Evolutionary conservation across 306 rosid genomes (phyloP), one percentile per base, ranked within the genome.

Genomic region (Cucurbita argyrosperma): DNA sequence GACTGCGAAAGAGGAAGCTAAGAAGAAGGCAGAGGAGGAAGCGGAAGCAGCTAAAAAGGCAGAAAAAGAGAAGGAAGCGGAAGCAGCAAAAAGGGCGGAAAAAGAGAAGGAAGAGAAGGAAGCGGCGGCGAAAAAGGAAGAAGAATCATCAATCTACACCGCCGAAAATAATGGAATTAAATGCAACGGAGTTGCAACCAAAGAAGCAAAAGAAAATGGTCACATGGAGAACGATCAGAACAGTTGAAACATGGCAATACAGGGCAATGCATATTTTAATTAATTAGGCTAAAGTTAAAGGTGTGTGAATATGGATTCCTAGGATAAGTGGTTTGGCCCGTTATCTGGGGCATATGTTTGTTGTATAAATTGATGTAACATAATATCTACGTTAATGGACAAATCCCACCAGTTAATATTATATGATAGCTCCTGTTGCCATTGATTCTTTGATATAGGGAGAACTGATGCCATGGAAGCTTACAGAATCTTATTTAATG

Each of bases 1-100:
- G 72, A 61, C 11, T 70, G 80, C 76, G 9, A 86, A 72, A 23
- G 86, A 76, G 73, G 89, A 75, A 49, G 82, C 74, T 0, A 71
- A 7, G 78, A 4, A 59, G 76, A 67, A 18, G 5, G 79, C 3
- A 43, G 46, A 84, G 80, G 78, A 67, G 10, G 76, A 63, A 37
- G 64, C 39, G 8, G 43, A 83, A 71, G 61, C 40, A 4, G 19
- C n/a, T 13, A 10, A 54, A 37, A 19, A 14, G 39, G 75, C 23
- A 21, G 38, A 66, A 21, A 60, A 75, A 45, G 74, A 64, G 80
- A 76, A 67, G 10, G 76, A 63, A 37, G 64, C 39, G 8, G 43
- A 83, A 71, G 61, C 40, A 4, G 19, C n/a, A 35, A 10, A 54
- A 37, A 19, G 5, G 39, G 75, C 23, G 15, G 38, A 66, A 21